A percentile compares a stretch with the other conserved stretches of the same genome.
phyloP scores from a whole-genome alignment of 306 rosid species.

The Cucumis cinereus region DNA sequence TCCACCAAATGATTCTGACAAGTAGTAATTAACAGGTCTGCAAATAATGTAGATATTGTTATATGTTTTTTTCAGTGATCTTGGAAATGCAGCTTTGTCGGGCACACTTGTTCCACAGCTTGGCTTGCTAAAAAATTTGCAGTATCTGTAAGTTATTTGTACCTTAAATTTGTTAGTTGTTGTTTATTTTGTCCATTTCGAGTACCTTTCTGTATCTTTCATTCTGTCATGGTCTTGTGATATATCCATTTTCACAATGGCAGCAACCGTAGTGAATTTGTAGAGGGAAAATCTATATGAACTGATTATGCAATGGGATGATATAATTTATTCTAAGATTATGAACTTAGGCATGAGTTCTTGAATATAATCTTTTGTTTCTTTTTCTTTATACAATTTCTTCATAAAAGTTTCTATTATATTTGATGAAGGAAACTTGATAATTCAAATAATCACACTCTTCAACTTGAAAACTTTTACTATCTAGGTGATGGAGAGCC shows the following conservation, averaged over 20 bases:
- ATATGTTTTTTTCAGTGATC: constrained; percentile 47
- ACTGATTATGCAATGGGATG: background rate
- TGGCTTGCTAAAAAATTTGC: constrained; percentile 92
- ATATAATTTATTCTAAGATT: background rate
- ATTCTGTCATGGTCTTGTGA: background rate
- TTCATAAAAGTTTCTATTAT: background rate
- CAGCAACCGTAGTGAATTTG: background rate
- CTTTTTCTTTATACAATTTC: background rate
- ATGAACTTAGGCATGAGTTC: background rate
- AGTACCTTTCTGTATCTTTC: background rate
- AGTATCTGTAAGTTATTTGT: constrained; percentile 64
- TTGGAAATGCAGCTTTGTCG: constrained; percentile 94
- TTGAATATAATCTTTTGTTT: background rate
- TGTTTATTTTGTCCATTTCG: background rate
- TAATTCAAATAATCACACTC: background rate
- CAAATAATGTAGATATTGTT: constrained; percentile 7
- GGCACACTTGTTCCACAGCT: constrained; percentile 94
- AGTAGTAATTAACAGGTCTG: constrained; percentile 3
- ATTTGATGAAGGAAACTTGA: background rate
- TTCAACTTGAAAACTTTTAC: background rate
- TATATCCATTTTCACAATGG: background rate
- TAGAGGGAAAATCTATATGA: background rate
- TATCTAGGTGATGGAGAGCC: background rate
- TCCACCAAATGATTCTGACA: background rate
- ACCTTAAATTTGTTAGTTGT: constrained; percentile 2